Evolutionary conservation across 495 filamentous ascomycete genomes (phyloP).

Genomic region (Tuber brumale): DNA sequence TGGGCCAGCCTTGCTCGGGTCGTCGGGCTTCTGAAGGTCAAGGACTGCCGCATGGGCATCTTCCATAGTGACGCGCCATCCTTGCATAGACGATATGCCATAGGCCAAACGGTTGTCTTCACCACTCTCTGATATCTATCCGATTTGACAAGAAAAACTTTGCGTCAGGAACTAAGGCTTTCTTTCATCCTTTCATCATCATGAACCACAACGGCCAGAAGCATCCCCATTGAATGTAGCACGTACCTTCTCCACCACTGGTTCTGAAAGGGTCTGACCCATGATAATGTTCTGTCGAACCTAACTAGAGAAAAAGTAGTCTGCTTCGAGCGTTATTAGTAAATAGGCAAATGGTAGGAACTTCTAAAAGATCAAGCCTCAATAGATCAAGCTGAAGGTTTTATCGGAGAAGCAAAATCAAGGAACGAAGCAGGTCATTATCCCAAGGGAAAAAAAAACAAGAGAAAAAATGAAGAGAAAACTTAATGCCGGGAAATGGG

Average conservation of each 20-base stretch:
- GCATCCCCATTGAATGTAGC: conserved; percentile 23
- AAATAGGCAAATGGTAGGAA: background rate
- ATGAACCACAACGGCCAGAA: conserved; percentile 18
- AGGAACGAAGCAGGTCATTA: background rate
- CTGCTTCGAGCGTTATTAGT: background rate
- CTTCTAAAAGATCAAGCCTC: background rate
- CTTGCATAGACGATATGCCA: conserved; percentile 97
- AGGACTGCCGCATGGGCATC: conserved; percentile 86
- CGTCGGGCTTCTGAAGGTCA: conserved; percentile 65
- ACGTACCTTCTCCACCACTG: conserved; percentile 95
- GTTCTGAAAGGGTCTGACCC: conserved; percentile 99
- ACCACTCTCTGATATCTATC: conserved; percentile 75
- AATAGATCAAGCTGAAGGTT: background rate
- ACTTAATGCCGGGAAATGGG: background rate
- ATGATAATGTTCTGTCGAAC: conserved; percentile 49
- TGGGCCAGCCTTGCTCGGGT: conserved; percentile 55
- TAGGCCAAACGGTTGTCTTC: conserved; percentile 88
- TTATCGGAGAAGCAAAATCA: background rate
- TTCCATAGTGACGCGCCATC: conserved; percentile 99
- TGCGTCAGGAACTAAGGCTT: conserved; percentile 21
- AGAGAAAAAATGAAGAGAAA: background rate
- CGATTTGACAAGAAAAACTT: conserved; percentile 25
- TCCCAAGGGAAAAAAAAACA: background rate
- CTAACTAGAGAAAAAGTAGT: conserved; percentile 16
- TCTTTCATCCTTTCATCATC: conserved; percentile 32